These are phyloP conservation scores for Aspergillus ustus DNA, from an alignment of 2,329 filamentous ascomycete genomes.

Conservation along the genomic window DNA sequence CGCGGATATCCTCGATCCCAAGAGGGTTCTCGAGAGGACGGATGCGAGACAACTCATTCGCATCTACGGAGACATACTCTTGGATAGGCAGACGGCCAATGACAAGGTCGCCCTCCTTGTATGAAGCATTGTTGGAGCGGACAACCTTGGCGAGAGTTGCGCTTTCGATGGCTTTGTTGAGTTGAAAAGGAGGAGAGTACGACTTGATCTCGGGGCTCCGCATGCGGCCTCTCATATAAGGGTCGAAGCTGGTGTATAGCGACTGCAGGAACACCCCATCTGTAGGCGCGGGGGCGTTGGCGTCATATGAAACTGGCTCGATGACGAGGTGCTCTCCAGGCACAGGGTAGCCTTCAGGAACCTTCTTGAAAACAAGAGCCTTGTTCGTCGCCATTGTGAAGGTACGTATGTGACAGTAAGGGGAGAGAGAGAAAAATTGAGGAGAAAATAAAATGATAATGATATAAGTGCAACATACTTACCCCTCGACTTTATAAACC, in stretches of 20 bases:
- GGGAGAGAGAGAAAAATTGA: constrained; percentile 1
- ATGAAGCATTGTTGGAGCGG: constrained; percentile 68
- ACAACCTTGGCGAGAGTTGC: constrained; percentile 69
- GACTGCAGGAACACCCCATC: constrained; percentile 73
- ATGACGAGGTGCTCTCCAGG: constrained; percentile 71
- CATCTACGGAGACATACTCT: constrained; percentile 68
- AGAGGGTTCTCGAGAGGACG: constrained; percentile 69
- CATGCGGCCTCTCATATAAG: constrained; percentile 84
- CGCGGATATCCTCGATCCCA: constrained; percentile 51
- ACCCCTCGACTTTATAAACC: constrained; percentile 15
- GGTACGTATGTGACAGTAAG: not conserved
- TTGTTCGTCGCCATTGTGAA: constrained; percentile 64
- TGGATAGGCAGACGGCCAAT: constrained; percentile 63
- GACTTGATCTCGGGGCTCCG: constrained; percentile 67
- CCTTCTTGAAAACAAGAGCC: constrained; percentile 72
- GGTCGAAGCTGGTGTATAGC: constrained; percentile 78
- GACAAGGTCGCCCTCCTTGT: constrained; percentile 70
- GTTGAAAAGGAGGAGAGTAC: constrained; percentile 66
- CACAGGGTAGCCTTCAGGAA: constrained; percentile 70
- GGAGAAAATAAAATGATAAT: constrained; percentile 5
- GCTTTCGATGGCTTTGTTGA: constrained; percentile 69
- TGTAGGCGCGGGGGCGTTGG: constrained; percentile 57
- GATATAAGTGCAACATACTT: constrained; percentile 4
- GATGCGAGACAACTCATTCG: constrained; percentile 50
- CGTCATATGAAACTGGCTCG: constrained; percentile 70